Conservation (phyloP, 2,329 filamentous ascomycete species). For the Aureobasidium sp. region DNA sequence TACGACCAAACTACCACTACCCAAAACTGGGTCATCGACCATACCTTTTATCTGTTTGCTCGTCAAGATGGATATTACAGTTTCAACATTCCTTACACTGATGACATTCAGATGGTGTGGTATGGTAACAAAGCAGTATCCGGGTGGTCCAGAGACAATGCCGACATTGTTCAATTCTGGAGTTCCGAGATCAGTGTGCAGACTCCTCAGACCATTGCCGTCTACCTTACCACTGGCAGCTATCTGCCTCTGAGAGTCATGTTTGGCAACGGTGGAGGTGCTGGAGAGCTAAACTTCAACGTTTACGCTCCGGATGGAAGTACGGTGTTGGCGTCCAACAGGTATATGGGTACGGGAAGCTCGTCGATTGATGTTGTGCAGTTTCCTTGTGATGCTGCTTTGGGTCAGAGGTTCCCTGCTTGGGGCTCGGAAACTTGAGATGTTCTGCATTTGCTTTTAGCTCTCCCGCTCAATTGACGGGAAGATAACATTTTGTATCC, state of each 20-base stretch:
- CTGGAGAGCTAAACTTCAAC: slow-evolving; percentile 14
- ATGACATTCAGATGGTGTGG: slow-evolving; percentile 15
- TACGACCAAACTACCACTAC: neutral
- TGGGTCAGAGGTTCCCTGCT: slow-evolving; percentile 14
- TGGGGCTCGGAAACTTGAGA: slow-evolving; percentile 13
- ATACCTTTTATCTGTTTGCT: slow-evolving; percentile 15
- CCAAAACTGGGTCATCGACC: slow-evolving; percentile 13
- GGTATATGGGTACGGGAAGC: neutral
- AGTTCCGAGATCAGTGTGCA: neutral
- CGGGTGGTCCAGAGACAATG: slow-evolving; percentile 15
- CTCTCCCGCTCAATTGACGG: neutral
- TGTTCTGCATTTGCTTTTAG: neutral
- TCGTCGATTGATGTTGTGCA: slow-evolving; percentile 12
- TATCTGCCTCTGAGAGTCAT: slow-evolving; percentile 12
- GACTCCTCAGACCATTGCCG: slow-evolving; percentile 11
- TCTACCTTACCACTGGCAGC: slow-evolving; percentile 10
- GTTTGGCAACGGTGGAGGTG: slow-evolving; percentile 15
- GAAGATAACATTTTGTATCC: neutral
- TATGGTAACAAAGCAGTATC: slow-evolving; percentile 13
- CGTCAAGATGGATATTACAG: slow-evolving; percentile 14
- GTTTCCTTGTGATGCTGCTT: slow-evolving; percentile 11
- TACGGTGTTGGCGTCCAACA: slow-evolving; percentile 1
- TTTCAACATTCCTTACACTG: slow-evolving; percentile 16
- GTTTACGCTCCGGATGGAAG: slow-evolving; percentile 10
- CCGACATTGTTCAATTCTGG: slow-evolving; percentile 15